Evolutionary conservation across 2,329 filamentous ascomycete genomes (phyloP).

Genomic region (Colletotrichum graminicola): DNA sequence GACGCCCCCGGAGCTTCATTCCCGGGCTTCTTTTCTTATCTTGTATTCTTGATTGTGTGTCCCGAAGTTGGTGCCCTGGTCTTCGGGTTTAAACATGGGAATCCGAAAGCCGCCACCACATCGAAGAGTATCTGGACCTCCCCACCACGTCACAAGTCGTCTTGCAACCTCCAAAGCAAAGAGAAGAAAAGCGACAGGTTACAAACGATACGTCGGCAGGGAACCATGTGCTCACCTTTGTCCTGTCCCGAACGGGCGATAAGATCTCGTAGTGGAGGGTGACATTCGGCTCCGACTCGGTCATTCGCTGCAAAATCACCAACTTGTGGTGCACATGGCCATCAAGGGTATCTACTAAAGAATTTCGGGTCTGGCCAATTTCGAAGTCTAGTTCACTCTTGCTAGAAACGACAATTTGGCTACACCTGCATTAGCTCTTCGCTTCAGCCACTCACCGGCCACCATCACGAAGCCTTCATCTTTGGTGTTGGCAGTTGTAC

Average conservation of each 20-base stretch:
- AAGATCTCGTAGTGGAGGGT: constrained; percentile 25
- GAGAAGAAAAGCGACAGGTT: not conserved
- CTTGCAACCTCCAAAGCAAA: not conserved
- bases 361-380: constrained; percentile 14
- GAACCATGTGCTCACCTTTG: constrained; percentile 32
- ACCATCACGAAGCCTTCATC: constrained; percentile 31
- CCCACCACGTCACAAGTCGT: constrained; percentile 1
- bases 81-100: not conserved
- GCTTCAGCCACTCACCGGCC: constrained; percentile 24
- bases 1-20: not conserved
- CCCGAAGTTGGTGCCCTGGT: not conserved
- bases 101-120: not conserved
- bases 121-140: not conserved
- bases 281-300: constrained; percentile 34
- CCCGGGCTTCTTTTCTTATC: not conserved
- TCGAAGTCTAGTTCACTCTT: not conserved
- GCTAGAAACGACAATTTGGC: constrained; percentile 3
- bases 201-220: not conserved
- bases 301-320: constrained; percentile 19
- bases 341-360: constrained; percentile 18
- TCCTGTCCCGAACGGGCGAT: constrained; percentile 17
- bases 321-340: constrained; percentile 28
- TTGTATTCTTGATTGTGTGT: not conserved
- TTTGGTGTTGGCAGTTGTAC: constrained; percentile 10
- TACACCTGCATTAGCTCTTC: constrained; percentile 41